Conservation (phyloP, 441 rosid species). For the Arabidopsis hybrid region DNA sequence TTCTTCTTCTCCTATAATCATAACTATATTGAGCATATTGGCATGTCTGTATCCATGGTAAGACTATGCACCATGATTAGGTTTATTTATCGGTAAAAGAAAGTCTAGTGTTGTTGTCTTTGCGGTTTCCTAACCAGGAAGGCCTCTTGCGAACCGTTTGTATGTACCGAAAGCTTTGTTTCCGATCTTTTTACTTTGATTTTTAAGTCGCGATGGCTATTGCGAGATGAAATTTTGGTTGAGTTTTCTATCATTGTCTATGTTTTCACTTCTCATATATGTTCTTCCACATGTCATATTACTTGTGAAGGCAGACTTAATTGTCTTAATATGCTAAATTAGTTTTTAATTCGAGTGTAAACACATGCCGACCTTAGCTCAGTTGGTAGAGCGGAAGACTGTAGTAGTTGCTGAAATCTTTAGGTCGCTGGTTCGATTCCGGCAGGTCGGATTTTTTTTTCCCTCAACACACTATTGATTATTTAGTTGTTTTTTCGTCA, state of each 20-base stretch:
- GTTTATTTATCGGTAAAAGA: not conserved
- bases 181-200: not conserved
- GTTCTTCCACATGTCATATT: too few species aligned
- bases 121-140: constrained; percentile 1
- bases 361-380: constrained; percentile 76
- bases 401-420: constrained; percentile 54
- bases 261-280: too few species aligned
- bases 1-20: not conserved
- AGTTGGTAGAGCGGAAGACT: constrained; percentile 96
- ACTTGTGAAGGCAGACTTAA: too few species aligned
- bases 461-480: too few species aligned
- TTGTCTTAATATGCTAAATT: too few species aligned
- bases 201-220: too few species aligned
- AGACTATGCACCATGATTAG: not conserved
- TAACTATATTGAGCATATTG: constrained; percentile 5
- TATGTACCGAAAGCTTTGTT: not conserved
- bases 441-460: constrained; percentile 38
- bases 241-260: too few species aligned
- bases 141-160: not conserved
- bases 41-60: not conserved
- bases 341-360: too few species aligned
- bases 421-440: constrained; percentile 50
- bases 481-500: too few species aligned
- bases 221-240: too few species aligned
- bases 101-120: constrained; percentile 8